These are phyloP conservation scores for Pelargonium citronellum DNA, from an alignment of 441 rosid species.

Conservation along the genomic window DNA sequence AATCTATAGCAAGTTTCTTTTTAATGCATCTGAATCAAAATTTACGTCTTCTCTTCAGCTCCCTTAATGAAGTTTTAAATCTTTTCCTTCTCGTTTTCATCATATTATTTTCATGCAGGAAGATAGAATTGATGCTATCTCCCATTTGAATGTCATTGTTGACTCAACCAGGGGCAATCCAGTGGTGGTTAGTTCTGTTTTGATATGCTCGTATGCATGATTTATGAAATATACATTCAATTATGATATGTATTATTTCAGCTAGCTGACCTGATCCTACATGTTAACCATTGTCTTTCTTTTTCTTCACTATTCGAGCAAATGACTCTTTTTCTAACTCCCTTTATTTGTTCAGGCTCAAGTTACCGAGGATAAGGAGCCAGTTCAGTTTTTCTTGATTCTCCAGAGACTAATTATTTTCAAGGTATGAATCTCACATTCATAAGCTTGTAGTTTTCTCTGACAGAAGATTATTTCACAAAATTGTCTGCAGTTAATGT, in stretches of 20 bases:
- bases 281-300: constrained; percentile 6
- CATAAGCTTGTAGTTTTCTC: neutral
- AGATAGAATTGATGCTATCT: constrained; percentile 47
- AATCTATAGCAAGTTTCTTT: neutral
- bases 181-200: constrained; percentile 41
- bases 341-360: constrained; percentile 51
- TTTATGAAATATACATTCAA: constrained; percentile 7
- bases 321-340: constrained; percentile 8
- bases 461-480: neutral
- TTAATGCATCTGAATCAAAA: neutral
- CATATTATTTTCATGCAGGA: constrained; percentile 38
- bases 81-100: constrained; percentile 7
- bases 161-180: constrained; percentile 43
- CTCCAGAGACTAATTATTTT: constrained; percentile 56
- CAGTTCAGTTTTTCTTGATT: constrained; percentile 57
- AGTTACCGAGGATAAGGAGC: constrained; percentile 64
- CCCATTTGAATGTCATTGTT: constrained; percentile 35
- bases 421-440: constrained; percentile 45
- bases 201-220: constrained; percentile 3
- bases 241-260: neutral
- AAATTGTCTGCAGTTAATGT: constrained; percentile 3
- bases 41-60: neutral
- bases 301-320: constrained; percentile 15
- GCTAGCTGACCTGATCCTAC: constrained; percentile 13
- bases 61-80: constrained; percentile 9